phyloP scores from a whole-genome alignment of 352 stramenopile genomes.

The Pelagophyceae sp. region DNA sequence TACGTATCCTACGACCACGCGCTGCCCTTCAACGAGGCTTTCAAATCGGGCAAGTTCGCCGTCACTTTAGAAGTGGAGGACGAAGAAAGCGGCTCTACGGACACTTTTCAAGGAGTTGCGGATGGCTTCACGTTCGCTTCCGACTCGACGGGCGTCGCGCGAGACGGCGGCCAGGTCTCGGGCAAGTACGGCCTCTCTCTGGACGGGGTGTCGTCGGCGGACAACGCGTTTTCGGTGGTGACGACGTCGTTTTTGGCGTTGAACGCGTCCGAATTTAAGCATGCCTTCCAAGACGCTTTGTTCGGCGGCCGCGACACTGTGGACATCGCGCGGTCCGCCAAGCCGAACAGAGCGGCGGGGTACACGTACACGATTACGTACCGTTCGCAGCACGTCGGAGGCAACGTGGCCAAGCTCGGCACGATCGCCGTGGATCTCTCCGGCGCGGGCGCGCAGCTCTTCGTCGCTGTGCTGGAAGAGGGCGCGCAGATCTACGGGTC shows the following conservation, averaged over 20 bases:
- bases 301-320: constrained; percentile 39
- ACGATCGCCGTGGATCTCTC: constrained; percentile 31
- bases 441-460: constrained; percentile 42
- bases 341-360: constrained; percentile 50
- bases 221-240: constrained; percentile 24
- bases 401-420: constrained; percentile 57
- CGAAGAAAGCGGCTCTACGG: constrained; percentile 37
- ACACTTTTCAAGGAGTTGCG: constrained; percentile 44
- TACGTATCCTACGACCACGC: constrained; percentile 29
- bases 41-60: background rate
- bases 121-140: constrained; percentile 36
- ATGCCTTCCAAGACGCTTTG: constrained; percentile 42
- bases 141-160: constrained; percentile 53
- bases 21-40: background rate
- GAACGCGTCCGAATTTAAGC: constrained; percentile 37
- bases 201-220: constrained; percentile 36
- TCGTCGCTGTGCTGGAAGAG: constrained; percentile 58
- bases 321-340: constrained; percentile 41
- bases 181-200: constrained; percentile 62
- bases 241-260: constrained; percentile 42
- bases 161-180: constrained; percentile 76
- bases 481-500: constrained; percentile 76
- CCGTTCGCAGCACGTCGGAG: constrained; percentile 58
- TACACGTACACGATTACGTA: constrained; percentile 63
- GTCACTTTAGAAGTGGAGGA: constrained; percentile 36